Percentiles rank a stretch among this genome's conserved stretches.
These are phyloP conservation scores for Lentinula novae-zelandiae DNA, from an alignment of 1,284 basidiomycete species.

Conservation along the genomic window DNA sequence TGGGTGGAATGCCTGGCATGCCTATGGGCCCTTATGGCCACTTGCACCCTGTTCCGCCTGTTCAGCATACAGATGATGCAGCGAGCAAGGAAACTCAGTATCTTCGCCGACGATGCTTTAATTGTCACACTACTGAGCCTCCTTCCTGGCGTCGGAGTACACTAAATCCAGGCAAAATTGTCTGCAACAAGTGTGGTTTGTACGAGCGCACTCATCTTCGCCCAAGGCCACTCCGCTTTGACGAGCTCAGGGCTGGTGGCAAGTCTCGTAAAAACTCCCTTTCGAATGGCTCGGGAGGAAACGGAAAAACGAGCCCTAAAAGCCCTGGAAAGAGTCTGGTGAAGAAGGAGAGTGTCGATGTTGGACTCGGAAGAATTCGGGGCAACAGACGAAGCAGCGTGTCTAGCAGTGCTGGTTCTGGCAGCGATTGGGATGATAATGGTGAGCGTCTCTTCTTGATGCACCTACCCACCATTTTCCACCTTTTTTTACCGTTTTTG, in stretches of 20 bases:
- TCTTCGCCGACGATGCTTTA: conserved; percentile 78
- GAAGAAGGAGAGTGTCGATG: conserved; percentile 40
- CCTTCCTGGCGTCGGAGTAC: conserved; percentile 82
- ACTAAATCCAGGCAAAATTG: conserved; percentile 83
- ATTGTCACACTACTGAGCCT: conserved; percentile 84
- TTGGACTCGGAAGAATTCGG: conserved; percentile 18
- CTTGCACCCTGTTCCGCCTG: conserved; percentile 46
- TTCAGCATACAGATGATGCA: conserved; percentile 84
- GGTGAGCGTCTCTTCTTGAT: conserved; percentile 38
- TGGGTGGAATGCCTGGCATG: not conserved
- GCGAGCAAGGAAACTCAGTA: conserved; percentile 85
- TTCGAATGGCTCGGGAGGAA: conserved; percentile 19
- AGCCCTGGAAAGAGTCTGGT: conserved; percentile 24
- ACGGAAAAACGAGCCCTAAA: conserved; percentile 2
- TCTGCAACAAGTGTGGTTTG: conserved; percentile 86
- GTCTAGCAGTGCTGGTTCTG: conserved; percentile 53
- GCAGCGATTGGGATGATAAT: conserved; percentile 74
- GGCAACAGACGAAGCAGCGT: conserved; percentile 57
- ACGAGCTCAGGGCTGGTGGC: conserved; percentile 77
- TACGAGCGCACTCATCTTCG: conserved; percentile 83
- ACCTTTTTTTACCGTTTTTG: conserved; percentile 7
- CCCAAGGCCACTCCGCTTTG: conserved; percentile 75
- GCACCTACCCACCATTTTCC: conserved; percentile 5
- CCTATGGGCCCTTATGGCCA: not conserved
- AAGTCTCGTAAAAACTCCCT: conserved; percentile 68